A percentile compares a stretch with the other conserved stretches of the same genome.
Conservation (phyloP, 805 yeast species). For the Barnettozyma sucrosica region DNA sequence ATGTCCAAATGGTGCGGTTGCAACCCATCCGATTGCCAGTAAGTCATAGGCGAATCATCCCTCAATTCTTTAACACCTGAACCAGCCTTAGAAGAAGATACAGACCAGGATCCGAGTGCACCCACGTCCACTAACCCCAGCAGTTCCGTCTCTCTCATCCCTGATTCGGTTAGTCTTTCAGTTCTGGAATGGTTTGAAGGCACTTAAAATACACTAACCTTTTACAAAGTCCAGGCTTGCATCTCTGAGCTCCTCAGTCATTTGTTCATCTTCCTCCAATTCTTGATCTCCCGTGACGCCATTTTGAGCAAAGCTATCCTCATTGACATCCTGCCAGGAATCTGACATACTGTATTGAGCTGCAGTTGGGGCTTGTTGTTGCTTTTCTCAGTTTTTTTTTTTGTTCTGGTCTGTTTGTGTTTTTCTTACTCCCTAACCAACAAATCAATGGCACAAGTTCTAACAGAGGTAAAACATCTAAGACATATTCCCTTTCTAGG, state of each 20-base stretch:
- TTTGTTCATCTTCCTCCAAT: slow-evolving; percentile 2
- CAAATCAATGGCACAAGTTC: too few relatives aligned
- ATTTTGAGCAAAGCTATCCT: slow-evolving; percentile 10
- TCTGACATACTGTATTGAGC: slow-evolving; percentile 19
- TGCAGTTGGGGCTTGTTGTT: neutral
- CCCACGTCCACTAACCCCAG: slow-evolving; percentile 70
- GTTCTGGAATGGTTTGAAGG: neutral
- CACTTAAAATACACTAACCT: slow-evolving; percentile 11
- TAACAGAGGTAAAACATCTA: too few relatives aligned
- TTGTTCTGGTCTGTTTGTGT: too few relatives aligned
- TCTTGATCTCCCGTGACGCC: neutral
- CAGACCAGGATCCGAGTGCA: slow-evolving; percentile 76
- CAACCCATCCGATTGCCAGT: slow-evolving; percentile 94
- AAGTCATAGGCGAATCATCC: slow-evolving; percentile 64
- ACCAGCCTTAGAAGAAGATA: slow-evolving; percentile 70
- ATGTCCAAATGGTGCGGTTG: slow-evolving; percentile 82
- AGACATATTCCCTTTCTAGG: too few relatives aligned
- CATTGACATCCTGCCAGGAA: slow-evolving; percentile 27
- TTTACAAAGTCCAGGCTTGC: slow-evolving; percentile 12
- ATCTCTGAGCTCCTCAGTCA: slow-evolving; percentile 12
- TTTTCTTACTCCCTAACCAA: too few relatives aligned
- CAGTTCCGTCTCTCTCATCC: slow-evolving; percentile 50
- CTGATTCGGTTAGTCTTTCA: slow-evolving; percentile 22
- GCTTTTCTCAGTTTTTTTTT: neutral
- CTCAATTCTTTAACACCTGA: slow-evolving; percentile 67